phyloP scores from a whole-genome alignment of 2,329 filamentous ascomycete species.

The Leptographium wingfieldii region DNA sequence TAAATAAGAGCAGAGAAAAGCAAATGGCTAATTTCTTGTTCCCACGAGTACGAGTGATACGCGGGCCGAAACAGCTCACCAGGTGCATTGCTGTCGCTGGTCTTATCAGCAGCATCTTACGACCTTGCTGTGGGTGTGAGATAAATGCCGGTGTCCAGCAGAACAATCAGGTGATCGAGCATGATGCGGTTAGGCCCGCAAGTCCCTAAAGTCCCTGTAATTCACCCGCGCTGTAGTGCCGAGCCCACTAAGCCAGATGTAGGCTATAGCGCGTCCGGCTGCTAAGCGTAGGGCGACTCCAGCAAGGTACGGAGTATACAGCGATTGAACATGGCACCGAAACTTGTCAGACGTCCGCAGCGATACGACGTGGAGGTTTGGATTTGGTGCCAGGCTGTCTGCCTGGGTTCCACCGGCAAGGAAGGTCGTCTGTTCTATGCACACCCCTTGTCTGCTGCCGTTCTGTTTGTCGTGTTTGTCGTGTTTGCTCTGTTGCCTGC shows the following conservation, averaged over 20 bases:
- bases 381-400: background rate
- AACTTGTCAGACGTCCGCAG: background rate
- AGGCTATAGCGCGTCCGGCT: too few relatives aligned
- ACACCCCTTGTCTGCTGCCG: too few relatives aligned
- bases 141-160: background rate
- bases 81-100: background rate
- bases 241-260: too few relatives aligned
- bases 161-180: background rate
- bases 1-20: background rate
- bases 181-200: background rate
- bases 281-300: too few relatives aligned
- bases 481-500: background rate
- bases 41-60: background rate
- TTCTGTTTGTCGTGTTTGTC: background rate
- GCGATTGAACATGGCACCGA: background rate
- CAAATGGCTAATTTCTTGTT: background rate
- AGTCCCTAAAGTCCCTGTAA: background rate
- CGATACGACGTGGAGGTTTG: background rate
- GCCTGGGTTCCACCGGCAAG: background rate
- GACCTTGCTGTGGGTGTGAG: background rate
- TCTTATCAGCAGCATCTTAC: background rate
- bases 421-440: background rate
- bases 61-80: background rate
- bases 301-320: too few relatives aligned
- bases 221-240: background rate